Evolutionary conservation across 805 yeast genomes (phyloP).

Genomic region (Helenozyma rhizophorensis): DNA sequence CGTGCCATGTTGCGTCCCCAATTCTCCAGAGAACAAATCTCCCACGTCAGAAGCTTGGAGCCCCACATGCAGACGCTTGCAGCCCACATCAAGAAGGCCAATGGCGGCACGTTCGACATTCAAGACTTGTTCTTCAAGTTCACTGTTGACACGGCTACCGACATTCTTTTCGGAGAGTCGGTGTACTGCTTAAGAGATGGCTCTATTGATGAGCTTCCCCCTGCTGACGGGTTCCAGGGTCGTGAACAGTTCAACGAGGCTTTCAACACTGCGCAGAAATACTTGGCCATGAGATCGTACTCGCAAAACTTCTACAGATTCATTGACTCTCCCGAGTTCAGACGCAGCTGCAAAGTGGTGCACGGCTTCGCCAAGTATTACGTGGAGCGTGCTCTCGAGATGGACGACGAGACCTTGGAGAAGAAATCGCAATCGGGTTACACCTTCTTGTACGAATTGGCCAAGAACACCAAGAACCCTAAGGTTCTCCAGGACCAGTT

Average conservation of each 20-base stretch:
- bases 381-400: slow-evolving; percentile 14
- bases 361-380: slow-evolving; percentile 15
- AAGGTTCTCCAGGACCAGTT: slow-evolving; percentile 33
- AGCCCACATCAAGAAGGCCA: slow-evolving; percentile 22
- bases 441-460: slow-evolving; percentile 36
- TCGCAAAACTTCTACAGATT: slow-evolving; percentile 26
- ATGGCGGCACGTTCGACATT: slow-evolving; percentile 31
- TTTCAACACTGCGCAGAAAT: slow-evolving; percentile 30
- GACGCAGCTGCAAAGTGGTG: slow-evolving; percentile 26
- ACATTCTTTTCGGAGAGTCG: slow-evolving; percentile 39
- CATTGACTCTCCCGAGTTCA: slow-evolving; percentile 24
- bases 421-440: slow-evolving; percentile 22
- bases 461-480: slow-evolving; percentile 34
- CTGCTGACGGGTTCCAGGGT: slow-evolving; percentile 21
- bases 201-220: slow-evolving; percentile 22
- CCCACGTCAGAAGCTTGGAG: slow-evolving; percentile 36
- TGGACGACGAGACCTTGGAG: slow-evolving; percentile 12
- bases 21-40: slow-evolving; percentile 40
- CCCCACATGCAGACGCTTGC: slow-evolving; percentile 36
- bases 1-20: slow-evolving; percentile 43
- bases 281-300: slow-evolving; percentile 31
- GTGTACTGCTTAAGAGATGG: slow-evolving; percentile 30
- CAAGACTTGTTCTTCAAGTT: slow-evolving; percentile 37
- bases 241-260: slow-evolving; percentile 31
- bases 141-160: slow-evolving; percentile 40